A percentile compares a stretch with the other conserved stretches of the same genome.
phyloP scores from a whole-genome alignment of 2,329 filamentous ascomycete genomes.

The Juglanconis sp. region DNA sequence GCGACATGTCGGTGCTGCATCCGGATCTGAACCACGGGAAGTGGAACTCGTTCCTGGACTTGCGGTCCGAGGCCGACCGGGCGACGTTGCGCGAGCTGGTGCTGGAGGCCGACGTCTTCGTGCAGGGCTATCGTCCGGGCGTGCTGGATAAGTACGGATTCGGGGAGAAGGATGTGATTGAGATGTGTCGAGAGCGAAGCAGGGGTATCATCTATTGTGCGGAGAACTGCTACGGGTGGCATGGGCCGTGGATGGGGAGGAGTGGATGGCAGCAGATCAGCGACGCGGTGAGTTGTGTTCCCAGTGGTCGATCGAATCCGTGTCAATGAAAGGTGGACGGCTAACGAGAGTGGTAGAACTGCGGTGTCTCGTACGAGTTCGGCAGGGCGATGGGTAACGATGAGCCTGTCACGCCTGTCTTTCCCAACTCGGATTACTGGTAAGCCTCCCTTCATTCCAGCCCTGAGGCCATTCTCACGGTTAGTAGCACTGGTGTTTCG shows the following conservation, averaged over 20 bases:
- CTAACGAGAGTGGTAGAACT: slow-evolving; percentile 34
- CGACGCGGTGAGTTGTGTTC: slow-evolving; percentile 36
- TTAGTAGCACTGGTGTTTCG: slow-evolving; percentile 30
- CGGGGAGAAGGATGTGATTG: slow-evolving; percentile 35
- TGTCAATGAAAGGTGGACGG: slow-evolving; percentile 26
- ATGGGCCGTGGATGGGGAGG: slow-evolving; percentile 41
- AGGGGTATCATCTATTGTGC: slow-evolving; percentile 44
- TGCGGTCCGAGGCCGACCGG: slow-evolving; percentile 34
- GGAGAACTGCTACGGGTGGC: slow-evolving; percentile 49
- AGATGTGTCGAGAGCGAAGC: slow-evolving; percentile 35
- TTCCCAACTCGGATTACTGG: slow-evolving; percentile 33
- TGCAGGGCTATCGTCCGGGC: slow-evolving; percentile 49
- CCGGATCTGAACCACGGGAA: slow-evolving; percentile 44
- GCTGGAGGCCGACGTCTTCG: slow-evolving; percentile 47
- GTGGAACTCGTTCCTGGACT: slow-evolving; percentile 41
- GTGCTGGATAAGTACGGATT: slow-evolving; percentile 39
- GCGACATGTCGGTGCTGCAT: slow-evolving; percentile 39
- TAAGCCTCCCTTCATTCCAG: slow-evolving; percentile 21
- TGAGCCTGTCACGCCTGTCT: slow-evolving; percentile 27
- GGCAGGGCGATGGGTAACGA: slow-evolving; percentile 38
- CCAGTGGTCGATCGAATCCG: not conserved
- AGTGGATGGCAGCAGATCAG: slow-evolving; percentile 52
- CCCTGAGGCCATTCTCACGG: too few species aligned
- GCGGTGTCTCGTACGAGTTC: slow-evolving; percentile 43
- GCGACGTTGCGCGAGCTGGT: slow-evolving; percentile 39